phyloP scores from a whole-genome alignment of 192 early-diverging fungal genomes.

The Entomortierella parvispora region DNA sequence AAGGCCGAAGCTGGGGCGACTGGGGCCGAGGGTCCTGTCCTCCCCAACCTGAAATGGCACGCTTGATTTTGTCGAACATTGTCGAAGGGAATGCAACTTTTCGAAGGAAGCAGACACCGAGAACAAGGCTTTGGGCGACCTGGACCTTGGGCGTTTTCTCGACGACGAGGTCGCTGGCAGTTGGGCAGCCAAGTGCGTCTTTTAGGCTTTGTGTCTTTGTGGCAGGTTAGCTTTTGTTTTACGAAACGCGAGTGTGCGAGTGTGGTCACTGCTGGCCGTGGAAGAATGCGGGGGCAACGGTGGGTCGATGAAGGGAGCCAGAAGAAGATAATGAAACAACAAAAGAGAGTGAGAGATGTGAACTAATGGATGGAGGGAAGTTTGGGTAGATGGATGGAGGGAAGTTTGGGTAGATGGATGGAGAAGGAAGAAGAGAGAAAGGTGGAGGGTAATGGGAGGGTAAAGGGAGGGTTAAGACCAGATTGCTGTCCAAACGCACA shows the following conservation, averaged over 20 bases:
- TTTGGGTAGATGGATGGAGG: too few relatives aligned
- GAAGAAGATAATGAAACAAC: neutral
- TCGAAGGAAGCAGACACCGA: too few relatives aligned
- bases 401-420: neutral
- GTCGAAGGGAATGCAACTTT: too few relatives aligned
- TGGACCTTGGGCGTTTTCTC: too few relatives aligned
- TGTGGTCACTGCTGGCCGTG: neutral
- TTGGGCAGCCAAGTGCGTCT: too few relatives aligned
- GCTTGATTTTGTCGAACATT: conserved; percentile 52
- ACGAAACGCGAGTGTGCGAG: neutral
- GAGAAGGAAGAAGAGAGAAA: neutral
- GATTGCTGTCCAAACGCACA: too few relatives aligned
- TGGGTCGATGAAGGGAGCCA: neutral
- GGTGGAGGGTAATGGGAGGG: neutral
- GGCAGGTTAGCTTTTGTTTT: too few relatives aligned
- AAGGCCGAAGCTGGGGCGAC: conserved; percentile 1
- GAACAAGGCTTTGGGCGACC: too few relatives aligned
- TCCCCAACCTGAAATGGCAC: conserved; percentile 46
- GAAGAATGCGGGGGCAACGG: neutral
- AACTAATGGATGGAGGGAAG: too few relatives aligned
- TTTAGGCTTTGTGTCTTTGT: neutral
- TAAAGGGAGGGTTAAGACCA: neutral
- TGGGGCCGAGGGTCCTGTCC: conserved; percentile 12
- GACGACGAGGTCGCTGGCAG: too few relatives aligned
- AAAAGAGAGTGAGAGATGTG: neutral